A percentile compares a stretch with the other conserved stretches of the same genome.
Conservation (phyloP, 768 basidiomycete genomes). For the Mycena venus region DNA sequence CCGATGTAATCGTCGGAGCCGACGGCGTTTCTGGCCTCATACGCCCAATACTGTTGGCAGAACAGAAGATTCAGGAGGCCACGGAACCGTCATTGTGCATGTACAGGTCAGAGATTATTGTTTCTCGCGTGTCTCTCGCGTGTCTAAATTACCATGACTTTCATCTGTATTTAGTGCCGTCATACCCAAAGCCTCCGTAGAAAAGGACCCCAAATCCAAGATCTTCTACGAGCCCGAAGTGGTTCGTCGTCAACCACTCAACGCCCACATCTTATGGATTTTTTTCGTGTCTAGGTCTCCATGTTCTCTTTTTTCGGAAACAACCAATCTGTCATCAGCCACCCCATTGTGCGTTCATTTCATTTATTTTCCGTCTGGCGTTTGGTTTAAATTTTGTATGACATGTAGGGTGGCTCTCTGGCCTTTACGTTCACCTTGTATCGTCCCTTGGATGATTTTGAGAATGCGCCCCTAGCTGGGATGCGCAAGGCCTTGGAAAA, state of each 20-base stretch:
- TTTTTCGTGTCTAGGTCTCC: constrained; percentile 34
- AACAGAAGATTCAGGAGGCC: constrained; percentile 41
- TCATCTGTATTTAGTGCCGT: constrained; percentile 35
- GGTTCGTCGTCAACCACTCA: constrained; percentile 33
- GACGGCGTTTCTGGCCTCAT: constrained; percentile 63
- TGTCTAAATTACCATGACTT: background rate
- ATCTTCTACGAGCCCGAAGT: constrained; percentile 42
- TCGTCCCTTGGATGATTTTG: constrained; percentile 44
- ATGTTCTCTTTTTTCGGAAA: constrained; percentile 55
- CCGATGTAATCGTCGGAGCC: constrained; percentile 70
- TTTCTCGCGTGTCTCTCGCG: no score
- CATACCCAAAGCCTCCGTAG: constrained; percentile 55
- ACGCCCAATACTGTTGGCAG: constrained; percentile 47
- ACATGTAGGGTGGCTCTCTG: constrained; percentile 52
- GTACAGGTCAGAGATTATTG: constrained; percentile 55
- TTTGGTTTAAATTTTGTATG: constrained; percentile 9
- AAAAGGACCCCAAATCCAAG: constrained; percentile 54
- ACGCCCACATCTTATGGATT: background rate
- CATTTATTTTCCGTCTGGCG: background rate
- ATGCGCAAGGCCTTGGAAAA: constrained; percentile 43
- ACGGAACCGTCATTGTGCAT: constrained; percentile 46
- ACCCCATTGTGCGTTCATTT: constrained; percentile 45
- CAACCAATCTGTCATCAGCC: constrained; percentile 42
- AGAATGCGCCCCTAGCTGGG: constrained; percentile 45
- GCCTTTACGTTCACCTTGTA: constrained; percentile 48